Percentiles rank a stretch among this genome's conserved stretches.
Conservation (phyloP, 352 stramenopile species). For the Hyaloperonospora brassicae region DNA sequence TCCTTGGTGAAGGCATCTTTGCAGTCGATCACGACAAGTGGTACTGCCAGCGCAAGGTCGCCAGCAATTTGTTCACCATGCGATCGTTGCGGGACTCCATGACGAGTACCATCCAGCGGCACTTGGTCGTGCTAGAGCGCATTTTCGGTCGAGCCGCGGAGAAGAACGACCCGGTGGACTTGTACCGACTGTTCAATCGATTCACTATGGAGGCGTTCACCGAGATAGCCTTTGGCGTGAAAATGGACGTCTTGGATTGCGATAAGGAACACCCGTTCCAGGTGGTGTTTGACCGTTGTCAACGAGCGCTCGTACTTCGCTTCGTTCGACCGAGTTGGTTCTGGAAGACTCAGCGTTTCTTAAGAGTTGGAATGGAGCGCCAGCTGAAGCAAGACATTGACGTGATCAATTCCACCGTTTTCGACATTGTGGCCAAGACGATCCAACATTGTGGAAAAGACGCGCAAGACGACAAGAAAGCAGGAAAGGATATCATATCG, state of each 20-base stretch:
- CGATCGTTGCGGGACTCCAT: constrained; percentile 36
- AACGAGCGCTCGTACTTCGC: constrained; percentile 22
- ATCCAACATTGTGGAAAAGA: constrained; percentile 15
- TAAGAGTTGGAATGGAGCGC: constrained; percentile 29
- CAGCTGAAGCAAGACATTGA: constrained; percentile 31
- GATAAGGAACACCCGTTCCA: constrained; percentile 47
- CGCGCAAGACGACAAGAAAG: background rate
- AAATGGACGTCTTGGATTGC: constrained; percentile 18
- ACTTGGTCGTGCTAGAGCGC: constrained; percentile 24
- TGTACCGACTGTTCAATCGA: constrained; percentile 29
- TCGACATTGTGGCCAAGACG: constrained; percentile 34
- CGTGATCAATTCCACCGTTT: constrained; percentile 42
- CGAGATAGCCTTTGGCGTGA: constrained; percentile 56
- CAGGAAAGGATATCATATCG: constrained; percentile 33
- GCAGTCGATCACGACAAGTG: constrained; percentile 39
- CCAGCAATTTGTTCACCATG: constrained; percentile 45
- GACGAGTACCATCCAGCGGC: constrained; percentile 31
- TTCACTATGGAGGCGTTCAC: background rate
- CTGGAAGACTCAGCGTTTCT: constrained; percentile 35
- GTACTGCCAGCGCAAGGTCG: constrained; percentile 42
- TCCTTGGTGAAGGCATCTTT: constrained; percentile 52
- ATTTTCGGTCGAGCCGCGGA: constrained; percentile 19
- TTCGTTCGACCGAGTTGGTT: constrained; percentile 34
- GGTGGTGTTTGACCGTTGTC: constrained; percentile 36
- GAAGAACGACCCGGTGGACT: constrained; percentile 21